phyloP scores from a whole-genome alignment of 1,284 basidiomycete species.

The Fomitopsis betulina region DNA sequence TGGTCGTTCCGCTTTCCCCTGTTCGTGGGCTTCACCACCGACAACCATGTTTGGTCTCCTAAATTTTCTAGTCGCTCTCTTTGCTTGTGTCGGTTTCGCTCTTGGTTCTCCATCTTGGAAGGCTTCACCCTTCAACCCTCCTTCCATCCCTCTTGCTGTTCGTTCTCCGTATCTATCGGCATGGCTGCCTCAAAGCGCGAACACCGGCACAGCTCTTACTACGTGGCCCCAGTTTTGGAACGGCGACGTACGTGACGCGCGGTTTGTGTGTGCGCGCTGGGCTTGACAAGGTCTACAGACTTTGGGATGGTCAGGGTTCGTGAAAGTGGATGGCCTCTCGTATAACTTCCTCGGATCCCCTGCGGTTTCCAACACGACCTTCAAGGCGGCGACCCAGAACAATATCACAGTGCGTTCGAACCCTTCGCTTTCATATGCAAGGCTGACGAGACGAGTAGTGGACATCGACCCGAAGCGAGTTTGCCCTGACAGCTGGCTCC shows the following conservation, averaged over 20 bases:
- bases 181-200: constrained; percentile 50
- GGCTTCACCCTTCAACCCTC: constrained; percentile 53
- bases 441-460: constrained; percentile 38
- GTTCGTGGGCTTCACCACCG: neutral
- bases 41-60: neutral
- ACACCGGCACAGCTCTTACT: constrained; percentile 46
- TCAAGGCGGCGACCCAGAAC: constrained; percentile 50
- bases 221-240: constrained; percentile 69
- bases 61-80: constrained; percentile 1
- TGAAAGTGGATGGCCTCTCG: constrained; percentile 53
- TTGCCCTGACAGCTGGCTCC: constrained; percentile 56
- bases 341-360: constrained; percentile 59
- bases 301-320: constrained; percentile 63
- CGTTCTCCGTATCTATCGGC: constrained; percentile 60
- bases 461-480: constrained; percentile 59
- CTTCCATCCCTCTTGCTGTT: constrained; percentile 55
- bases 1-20: neutral
- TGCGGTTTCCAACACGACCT: constrained; percentile 34
- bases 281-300: constrained; percentile 32
- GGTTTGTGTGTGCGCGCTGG: too few species aligned
- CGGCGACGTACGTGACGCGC: constrained; percentile 38
- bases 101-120: constrained; percentile 38
- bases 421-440: neutral
- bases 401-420: constrained; percentile 38
- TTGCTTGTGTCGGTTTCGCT: neutral